Evolutionary conservation across 805 yeast genomes (phyloP).

Genomic region (Starmerella lactis-condensi): DNA sequence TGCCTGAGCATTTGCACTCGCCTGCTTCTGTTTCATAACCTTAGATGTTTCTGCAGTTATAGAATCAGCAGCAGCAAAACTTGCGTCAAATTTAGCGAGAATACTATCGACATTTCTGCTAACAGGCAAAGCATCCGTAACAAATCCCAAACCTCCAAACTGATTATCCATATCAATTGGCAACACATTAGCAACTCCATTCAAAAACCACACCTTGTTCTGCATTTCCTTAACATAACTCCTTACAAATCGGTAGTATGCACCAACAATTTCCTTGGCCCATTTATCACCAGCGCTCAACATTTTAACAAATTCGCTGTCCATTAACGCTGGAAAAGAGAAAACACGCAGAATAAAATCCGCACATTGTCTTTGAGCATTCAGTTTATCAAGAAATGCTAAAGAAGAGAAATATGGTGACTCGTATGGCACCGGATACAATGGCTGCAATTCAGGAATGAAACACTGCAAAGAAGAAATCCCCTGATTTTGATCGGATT

Average conservation of each 20-base stretch:
- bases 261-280: constrained; percentile 81
- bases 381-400: constrained; percentile 63
- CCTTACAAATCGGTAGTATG: constrained; percentile 64
- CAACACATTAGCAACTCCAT: constrained; percentile 72
- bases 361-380: constrained; percentile 60
- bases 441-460: constrained; percentile 65
- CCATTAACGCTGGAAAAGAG: constrained; percentile 83
- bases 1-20: no score
- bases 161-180: constrained; percentile 78
- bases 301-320: constrained; percentile 55
- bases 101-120: constrained; percentile 17
- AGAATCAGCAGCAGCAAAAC: constrained; percentile 17
- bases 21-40: no score
- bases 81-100: constrained; percentile 17
- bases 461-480: constrained; percentile 35
- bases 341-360: constrained; percentile 76
- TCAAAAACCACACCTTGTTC: constrained; percentile 82
- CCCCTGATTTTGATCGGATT: constrained; percentile 7
- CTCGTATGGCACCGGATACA: constrained; percentile 66
- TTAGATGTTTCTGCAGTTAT: no score
- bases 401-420: constrained; percentile 79
- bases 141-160: constrained; percentile 40
- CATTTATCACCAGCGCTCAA: constrained; percentile 69
- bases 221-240: constrained; percentile 73
- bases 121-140: constrained; percentile 28